Percentiles rank a stretch among this genome's conserved stretches.
These are phyloP conservation scores for Tubosaeta sp. DNA, from an alignment of 768 basidiomycete genomes.

Conservation along the genomic window DNA sequence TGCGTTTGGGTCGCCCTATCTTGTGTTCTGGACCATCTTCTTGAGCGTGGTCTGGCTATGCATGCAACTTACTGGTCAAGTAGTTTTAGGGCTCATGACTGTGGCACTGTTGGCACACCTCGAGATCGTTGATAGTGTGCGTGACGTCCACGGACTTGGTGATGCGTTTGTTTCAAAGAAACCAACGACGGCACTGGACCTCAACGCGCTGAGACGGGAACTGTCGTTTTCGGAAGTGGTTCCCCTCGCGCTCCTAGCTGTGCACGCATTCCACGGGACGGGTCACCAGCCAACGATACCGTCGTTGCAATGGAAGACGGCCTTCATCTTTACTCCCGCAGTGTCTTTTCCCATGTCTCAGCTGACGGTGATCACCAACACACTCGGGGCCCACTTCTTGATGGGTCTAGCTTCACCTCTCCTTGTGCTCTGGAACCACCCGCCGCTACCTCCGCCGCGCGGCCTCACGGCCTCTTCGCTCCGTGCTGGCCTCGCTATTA, in stretches of 20 bases:
- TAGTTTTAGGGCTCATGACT: slow-evolving; percentile 61
- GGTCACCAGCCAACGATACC: slow-evolving; percentile 90
- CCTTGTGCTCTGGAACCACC: slow-evolving; percentile 78
- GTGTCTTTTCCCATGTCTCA: slow-evolving; percentile 72
- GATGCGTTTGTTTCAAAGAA: slow-evolving; percentile 46
- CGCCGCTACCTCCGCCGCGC: slow-evolving; percentile 44
- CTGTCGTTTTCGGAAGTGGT: slow-evolving; percentile 64
- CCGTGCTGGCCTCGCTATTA: slow-evolving; percentile 58
- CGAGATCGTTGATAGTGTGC: slow-evolving; percentile 76
- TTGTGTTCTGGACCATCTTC: slow-evolving; percentile 71
- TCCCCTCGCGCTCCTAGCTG: slow-evolving; percentile 70
- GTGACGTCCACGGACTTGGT: slow-evolving; percentile 60
- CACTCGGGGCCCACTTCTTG: slow-evolving; percentile 68
- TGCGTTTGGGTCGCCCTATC: slow-evolving; percentile 82
- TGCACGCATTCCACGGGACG: slow-evolving; percentile 78
- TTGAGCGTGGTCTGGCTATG: slow-evolving; percentile 52
- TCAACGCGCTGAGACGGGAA: slow-evolving; percentile 28
- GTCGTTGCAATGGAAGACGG: slow-evolving; percentile 93
- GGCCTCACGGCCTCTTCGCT: slow-evolving; percentile 36
- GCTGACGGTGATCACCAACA: slow-evolving; percentile 71
- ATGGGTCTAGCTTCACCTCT: slow-evolving; percentile 65
- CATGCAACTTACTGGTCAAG: slow-evolving; percentile 78
- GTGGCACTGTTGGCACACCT: slow-evolving; percentile 71
- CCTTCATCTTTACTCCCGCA: slow-evolving; percentile 73
- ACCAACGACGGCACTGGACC: slow-evolving; percentile 41